Conservation (phyloP, 257 asterid genomes). For the Misopates orontium region DNA sequence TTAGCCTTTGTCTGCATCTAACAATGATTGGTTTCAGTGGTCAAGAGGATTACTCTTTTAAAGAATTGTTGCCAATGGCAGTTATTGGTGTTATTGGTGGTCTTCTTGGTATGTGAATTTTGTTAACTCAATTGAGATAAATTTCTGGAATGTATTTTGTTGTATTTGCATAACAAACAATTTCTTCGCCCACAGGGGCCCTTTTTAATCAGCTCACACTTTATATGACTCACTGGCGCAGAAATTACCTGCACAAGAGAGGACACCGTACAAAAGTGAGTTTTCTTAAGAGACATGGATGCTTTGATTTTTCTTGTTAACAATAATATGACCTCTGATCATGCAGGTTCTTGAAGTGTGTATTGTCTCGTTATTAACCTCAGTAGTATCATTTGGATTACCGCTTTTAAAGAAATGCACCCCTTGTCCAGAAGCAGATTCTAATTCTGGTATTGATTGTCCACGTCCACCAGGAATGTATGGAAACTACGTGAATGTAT, state of each 20-base stretch:
- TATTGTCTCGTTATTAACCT: conserved; percentile 81
- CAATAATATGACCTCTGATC: conserved; percentile 20
- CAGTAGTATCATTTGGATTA: conserved; percentile 83
- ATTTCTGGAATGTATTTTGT: conserved; percentile 26
- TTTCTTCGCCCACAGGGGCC: conserved; percentile 58
- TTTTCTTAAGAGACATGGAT: conserved; percentile 29
- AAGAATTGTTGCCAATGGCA: conserved; percentile 95
- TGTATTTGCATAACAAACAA: conserved; percentile 24
- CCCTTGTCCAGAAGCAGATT: conserved; percentile 86
- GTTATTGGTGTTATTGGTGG: conserved; percentile 98
- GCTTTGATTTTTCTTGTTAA: conserved; percentile 16
- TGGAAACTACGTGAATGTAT: conserved; percentile 95
- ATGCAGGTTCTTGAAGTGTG: conserved; percentile 90
- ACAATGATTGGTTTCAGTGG: conserved; percentile 66
- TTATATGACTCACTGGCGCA: conserved; percentile 82
- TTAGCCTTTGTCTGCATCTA: conserved; percentile 31
- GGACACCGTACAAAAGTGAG: conserved; percentile 88
- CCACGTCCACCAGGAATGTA: conserved; percentile 99
- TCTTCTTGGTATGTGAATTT: conserved; percentile 74
- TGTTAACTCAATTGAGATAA: not conserved
- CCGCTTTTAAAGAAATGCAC: conserved; percentile 91
- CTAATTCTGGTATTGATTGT: conserved; percentile 84
- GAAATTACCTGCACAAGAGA: conserved; percentile 88
- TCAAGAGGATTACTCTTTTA: conserved; percentile 97
- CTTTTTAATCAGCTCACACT: conserved; percentile 92